These are phyloP conservation scores for Cardamine chenopodiifolia DNA, from an alignment of 345 rosid genomes.

Conservation along the genomic window DNA sequence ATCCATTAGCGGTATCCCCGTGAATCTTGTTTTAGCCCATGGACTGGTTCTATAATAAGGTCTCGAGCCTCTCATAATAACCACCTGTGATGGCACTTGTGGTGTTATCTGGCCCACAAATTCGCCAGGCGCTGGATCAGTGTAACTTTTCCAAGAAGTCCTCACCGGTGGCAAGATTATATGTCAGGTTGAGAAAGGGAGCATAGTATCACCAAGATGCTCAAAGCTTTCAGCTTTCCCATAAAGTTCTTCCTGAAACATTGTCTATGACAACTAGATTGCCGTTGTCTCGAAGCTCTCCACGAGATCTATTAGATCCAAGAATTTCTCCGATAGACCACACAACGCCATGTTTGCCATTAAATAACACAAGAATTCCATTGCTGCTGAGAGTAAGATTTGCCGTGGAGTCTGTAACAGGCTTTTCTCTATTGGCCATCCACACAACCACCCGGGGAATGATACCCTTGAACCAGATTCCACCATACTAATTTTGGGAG, in stretches of 20 bases:
- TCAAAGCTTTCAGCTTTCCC: too few species aligned
- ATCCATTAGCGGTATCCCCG: not conserved
- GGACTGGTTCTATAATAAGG: conserved; percentile 39
- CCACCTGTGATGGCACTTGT: conserved; percentile 39
- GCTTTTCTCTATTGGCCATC: conserved; percentile 55
- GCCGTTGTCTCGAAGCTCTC: too few species aligned
- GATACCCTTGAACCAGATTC: conserved; percentile 49
- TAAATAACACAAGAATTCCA: too few species aligned
- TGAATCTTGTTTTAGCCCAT: conserved; percentile 41
- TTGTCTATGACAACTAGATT: too few species aligned
- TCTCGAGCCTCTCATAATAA: conserved; percentile 19
- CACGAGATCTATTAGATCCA: too few species aligned
- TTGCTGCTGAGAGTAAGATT: too few species aligned
- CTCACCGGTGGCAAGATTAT: too few species aligned
- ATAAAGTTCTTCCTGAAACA: too few species aligned
- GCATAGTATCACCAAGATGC: too few species aligned
- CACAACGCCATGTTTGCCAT: conserved; percentile 4
- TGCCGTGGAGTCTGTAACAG: conserved; percentile 30
- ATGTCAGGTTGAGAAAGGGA: too few species aligned
- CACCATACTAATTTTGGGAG: conserved; percentile 28
- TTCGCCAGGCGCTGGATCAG: conserved; percentile 36
- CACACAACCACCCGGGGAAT: conserved; percentile 39
- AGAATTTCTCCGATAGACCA: too few species aligned
- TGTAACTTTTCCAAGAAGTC: too few species aligned
- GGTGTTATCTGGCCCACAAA: conserved; percentile 17